phyloP scores from a whole-genome alignment of 164 flowering plant species.

The Stephania japonica region DNA sequence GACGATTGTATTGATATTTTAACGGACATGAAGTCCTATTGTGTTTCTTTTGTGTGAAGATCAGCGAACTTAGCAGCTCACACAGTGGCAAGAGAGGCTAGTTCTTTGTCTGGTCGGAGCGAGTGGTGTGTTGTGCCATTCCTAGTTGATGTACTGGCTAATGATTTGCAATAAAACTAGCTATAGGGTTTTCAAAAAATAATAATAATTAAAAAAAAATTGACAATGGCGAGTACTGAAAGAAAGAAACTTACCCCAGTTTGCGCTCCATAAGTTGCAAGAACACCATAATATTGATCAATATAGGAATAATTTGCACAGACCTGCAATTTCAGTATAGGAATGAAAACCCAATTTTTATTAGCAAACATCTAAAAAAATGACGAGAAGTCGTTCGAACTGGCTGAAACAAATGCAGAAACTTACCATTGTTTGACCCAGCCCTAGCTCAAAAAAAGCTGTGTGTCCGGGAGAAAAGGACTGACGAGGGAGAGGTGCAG shows the following conservation, averaged over 20 bases:
- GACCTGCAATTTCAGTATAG: conserved; percentile 27
- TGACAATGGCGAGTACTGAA: neutral
- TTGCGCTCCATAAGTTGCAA: conserved; percentile 58
- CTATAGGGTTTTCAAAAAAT: no score
- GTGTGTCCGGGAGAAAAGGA: conserved; percentile 35
- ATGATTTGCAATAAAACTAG: no score
- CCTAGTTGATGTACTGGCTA: no score
- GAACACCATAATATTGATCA: conserved; percentile 52
- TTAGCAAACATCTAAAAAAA: neutral
- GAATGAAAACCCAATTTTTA: conserved; percentile 9
- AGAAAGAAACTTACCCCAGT: conserved; percentile 33
- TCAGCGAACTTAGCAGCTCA: no score
- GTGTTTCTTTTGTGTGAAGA: no score
- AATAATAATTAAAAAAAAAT: no score
- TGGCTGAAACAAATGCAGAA: neutral
- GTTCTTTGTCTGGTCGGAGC: no score
- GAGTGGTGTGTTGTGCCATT: no score
- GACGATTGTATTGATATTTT: no score
- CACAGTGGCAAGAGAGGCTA: no score
- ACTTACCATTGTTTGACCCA: conserved; percentile 57
- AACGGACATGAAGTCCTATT: no score
- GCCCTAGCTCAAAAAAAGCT: conserved; percentile 47
- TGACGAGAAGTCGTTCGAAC: neutral
- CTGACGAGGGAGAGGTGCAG: conserved; percentile 27
- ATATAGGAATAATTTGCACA: conserved; percentile 46